These are phyloP conservation scores for Sphaceloma murrayae DNA, from an alignment of 2,329 filamentous ascomycete genomes.

Conservation along the genomic window DNA sequence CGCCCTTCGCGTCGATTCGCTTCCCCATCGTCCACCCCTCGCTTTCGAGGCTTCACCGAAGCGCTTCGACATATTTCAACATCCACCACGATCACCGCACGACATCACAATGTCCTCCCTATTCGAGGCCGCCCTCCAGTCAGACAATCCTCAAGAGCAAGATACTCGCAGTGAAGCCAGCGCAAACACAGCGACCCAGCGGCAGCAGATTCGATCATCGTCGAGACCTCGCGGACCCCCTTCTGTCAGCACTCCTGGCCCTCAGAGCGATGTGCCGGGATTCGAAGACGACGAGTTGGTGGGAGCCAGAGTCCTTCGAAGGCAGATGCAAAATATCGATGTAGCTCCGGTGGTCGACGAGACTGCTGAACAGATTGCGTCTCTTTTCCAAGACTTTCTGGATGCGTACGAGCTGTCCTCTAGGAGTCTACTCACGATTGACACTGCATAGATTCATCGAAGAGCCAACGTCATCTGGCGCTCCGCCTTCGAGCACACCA, in stretches of 20 bases:
- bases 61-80: background rate
- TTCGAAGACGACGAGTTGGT: constrained; percentile 55
- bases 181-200: constrained; percentile 24
- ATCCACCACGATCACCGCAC: background rate
- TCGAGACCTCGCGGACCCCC: constrained; percentile 46
- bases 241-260: constrained; percentile 42
- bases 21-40: constrained; percentile 4
- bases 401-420: constrained; percentile 49
- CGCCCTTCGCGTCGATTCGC: constrained; percentile 1
- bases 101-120: constrained; percentile 41
- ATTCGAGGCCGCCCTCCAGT: constrained; percentile 41
- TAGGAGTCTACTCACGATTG: no score
- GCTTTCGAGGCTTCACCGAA: background rate
- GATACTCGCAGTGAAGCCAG: constrained; percentile 32
- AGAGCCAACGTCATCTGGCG: constrained; percentile 16
- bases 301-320: constrained; percentile 42
- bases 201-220: constrained; percentile 39
- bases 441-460: constrained; percentile 14
- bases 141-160: constrained; percentile 33
- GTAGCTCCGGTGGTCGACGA: constrained; percentile 67
- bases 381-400: constrained; percentile 70
- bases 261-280: constrained; percentile 47
- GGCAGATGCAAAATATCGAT: constrained; percentile 37
- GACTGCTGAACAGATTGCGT: constrained; percentile 63
- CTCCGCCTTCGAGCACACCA: constrained; percentile 54